Conservation (phyloP, 2,329 filamentous ascomycete genomes). For the Neonectria ditissima region DNA sequence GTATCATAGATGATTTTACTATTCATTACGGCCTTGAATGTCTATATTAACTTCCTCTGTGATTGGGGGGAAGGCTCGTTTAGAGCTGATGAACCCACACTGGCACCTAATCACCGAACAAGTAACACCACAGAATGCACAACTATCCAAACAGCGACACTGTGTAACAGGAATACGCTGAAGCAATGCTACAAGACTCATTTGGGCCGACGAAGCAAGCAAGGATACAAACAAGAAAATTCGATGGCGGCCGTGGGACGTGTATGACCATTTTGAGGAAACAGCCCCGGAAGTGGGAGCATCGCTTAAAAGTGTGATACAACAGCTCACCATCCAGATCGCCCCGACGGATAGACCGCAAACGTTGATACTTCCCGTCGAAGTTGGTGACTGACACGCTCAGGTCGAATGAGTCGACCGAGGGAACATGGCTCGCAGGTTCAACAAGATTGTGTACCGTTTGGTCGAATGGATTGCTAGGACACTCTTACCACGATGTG, state of each 20-base stretch:
- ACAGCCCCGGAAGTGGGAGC: conserved; percentile 39
- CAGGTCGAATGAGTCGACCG: conserved; percentile 21
- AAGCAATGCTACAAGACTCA: conserved; percentile 46
- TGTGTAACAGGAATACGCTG: conserved; percentile 37
- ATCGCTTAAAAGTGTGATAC: conserved; percentile 36
- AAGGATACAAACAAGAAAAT: conserved; percentile 36
- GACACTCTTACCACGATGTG: conserved; percentile 9
- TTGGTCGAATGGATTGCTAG: conserved; percentile 25
- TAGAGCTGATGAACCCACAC: conserved; percentile 41
- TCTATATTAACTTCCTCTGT: conserved; percentile 38
- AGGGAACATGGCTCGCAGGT: conserved; percentile 5
- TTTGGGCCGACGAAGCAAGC: conserved; percentile 46
- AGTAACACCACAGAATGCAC: conserved; percentile 47
- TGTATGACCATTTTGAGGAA: conserved; percentile 39
- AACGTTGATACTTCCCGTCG: rapidly evolving
- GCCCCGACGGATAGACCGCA: conserved; percentile 14
- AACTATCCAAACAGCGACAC: conserved; percentile 46
- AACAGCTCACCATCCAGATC: conserved; percentile 7
- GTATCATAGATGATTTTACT: too few species aligned
- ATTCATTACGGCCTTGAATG: conserved; percentile 31
- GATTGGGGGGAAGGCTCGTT: conserved; percentile 33
- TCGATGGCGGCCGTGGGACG: conserved; percentile 37
- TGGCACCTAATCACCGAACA: conserved; percentile 41
- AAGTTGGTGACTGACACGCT: rapidly evolving
- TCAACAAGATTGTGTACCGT: conserved; percentile 22